Evolutionary conservation across 2,329 filamentous ascomycete species (phyloP).

Genomic region (Cladosporium colombiae): DNA sequence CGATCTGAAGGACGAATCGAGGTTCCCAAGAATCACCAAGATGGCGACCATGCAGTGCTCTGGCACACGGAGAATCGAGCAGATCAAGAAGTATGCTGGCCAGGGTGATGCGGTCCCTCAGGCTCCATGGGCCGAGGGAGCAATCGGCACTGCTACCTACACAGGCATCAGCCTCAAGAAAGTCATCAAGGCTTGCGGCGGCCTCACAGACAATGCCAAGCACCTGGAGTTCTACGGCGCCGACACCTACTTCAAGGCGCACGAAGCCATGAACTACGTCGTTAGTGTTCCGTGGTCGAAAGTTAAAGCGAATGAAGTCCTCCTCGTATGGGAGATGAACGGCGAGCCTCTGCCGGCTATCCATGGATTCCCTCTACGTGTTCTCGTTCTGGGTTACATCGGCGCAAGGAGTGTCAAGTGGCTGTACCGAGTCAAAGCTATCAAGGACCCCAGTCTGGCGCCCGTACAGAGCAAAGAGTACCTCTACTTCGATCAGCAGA

Average conservation of each 20-base stretch:
- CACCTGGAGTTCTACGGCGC: constrained; percentile 63
- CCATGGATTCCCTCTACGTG: constrained; percentile 65
- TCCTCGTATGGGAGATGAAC: constrained; percentile 73
- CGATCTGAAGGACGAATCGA: constrained; percentile 55
- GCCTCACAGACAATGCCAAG: constrained; percentile 40
- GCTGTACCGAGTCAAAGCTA: constrained; percentile 61
- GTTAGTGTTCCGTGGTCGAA: constrained; percentile 64
- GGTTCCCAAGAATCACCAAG: constrained; percentile 56
- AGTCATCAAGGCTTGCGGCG: constrained; percentile 63
- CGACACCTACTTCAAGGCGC: constrained; percentile 64
- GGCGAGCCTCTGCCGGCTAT: constrained; percentile 63
- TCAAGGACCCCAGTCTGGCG: constrained; percentile 51
- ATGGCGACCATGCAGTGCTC: constrained; percentile 61
- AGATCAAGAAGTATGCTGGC: constrained; percentile 58
- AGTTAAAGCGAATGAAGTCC: constrained; percentile 63
- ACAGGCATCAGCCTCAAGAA: constrained; percentile 62
- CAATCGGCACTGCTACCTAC: constrained; percentile 63
- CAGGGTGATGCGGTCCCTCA: constrained; percentile 48
- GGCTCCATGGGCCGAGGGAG: constrained; percentile 60
- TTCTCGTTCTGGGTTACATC: constrained; percentile 64
- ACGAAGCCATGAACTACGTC: constrained; percentile 61
- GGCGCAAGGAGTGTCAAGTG: constrained; percentile 66
- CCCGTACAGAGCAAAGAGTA: constrained; percentile 62
- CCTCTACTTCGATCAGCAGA: constrained; percentile 62
- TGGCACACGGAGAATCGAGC: constrained; percentile 61